Evolutionary conservation across 1,284 basidiomycete genomes (phyloP).

Genomic region (Melampsora americana): DNA sequence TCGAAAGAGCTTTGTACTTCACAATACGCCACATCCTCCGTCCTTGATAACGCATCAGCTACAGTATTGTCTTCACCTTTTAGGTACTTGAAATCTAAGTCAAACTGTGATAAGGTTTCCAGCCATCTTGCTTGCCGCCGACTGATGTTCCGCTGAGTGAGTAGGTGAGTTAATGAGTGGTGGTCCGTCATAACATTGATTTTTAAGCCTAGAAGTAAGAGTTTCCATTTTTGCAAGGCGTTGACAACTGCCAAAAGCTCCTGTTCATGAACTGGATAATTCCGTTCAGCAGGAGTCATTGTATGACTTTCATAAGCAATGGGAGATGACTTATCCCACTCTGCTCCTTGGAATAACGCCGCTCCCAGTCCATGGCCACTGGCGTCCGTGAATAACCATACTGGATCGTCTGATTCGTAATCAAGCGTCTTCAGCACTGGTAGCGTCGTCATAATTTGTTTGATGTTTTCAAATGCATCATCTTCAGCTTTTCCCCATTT

Average conservation of each 20-base stretch:
- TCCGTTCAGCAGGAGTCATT: slow-evolving; percentile 42
- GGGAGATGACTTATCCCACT: slow-evolving; percentile 24
- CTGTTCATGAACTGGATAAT: slow-evolving; percentile 44
- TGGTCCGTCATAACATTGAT: slow-evolving; percentile 9
- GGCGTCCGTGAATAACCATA: slow-evolving; percentile 43
- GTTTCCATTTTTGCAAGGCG: slow-evolving; percentile 45
- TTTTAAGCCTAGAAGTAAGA: slow-evolving; percentile 7
- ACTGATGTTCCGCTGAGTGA: slow-evolving; percentile 49
- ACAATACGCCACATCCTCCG: not conserved
- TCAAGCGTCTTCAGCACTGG: slow-evolving; percentile 54
- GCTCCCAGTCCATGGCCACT: slow-evolving; percentile 30
- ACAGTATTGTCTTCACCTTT: slow-evolving; percentile 7
- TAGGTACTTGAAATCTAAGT: not conserved
- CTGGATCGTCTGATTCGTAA: slow-evolving; percentile 47
- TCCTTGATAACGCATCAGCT: slow-evolving; percentile 21
- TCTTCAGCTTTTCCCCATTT: slow-evolving; percentile 30
- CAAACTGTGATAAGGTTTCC: not conserved
- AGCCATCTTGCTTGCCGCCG: not conserved
- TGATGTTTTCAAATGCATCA: slow-evolving; percentile 54
- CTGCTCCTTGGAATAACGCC: slow-evolving; percentile 35
- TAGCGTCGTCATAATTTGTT: slow-evolving; percentile 50
- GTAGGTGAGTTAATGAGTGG: not conserved
- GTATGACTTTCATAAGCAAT: slow-evolving; percentile 44
- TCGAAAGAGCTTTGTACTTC: no score
- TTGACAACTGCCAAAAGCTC: slow-evolving; percentile 28